A percentile compares a stretch with the other conserved stretches of the same genome.
Evolutionary conservation across 805 yeast genomes (phyloP).

Genomic region (Candida glaebosa): DNA sequence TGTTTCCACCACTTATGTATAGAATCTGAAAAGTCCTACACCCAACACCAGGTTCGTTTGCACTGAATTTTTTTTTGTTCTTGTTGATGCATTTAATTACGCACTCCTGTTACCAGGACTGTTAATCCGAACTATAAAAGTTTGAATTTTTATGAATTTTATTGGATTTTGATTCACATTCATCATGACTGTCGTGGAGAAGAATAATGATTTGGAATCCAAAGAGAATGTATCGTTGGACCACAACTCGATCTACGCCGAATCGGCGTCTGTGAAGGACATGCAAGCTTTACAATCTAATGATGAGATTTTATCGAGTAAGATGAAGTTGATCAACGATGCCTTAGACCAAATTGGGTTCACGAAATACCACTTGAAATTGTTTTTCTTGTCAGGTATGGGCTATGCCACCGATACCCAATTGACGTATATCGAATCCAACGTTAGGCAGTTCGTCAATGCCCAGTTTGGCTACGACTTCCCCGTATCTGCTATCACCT

Average conservation of each 20-base stretch:
- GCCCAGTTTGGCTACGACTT: conserved; percentile 44
- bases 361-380: conserved; percentile 51
- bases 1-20: background rate
- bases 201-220: conserved; percentile 8
- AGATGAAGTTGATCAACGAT: conserved; percentile 26
- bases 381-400: conserved; percentile 51
- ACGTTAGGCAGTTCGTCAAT: conserved; percentile 45
- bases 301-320: conserved; percentile 30
- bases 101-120: background rate
- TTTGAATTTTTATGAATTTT: background rate
- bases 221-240: conserved; percentile 9
- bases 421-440: conserved; percentile 44
- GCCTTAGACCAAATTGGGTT: conserved; percentile 40
- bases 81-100: background rate
- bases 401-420: conserved; percentile 57
- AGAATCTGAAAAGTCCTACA: background rate
- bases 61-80: no score
- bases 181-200: background rate
- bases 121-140: background rate
- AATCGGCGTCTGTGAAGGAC: conserved; percentile 8
- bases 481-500: conserved; percentile 40
- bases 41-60: background rate
- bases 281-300: conserved; percentile 18
- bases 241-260: conserved; percentile 7
- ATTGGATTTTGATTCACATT: background rate